Evolutionary conservation across 768 basidiomycete species (phyloP), one percentile per base, ranked within the genome.

Genomic region (Thelephora aurantiotincta): DNA sequence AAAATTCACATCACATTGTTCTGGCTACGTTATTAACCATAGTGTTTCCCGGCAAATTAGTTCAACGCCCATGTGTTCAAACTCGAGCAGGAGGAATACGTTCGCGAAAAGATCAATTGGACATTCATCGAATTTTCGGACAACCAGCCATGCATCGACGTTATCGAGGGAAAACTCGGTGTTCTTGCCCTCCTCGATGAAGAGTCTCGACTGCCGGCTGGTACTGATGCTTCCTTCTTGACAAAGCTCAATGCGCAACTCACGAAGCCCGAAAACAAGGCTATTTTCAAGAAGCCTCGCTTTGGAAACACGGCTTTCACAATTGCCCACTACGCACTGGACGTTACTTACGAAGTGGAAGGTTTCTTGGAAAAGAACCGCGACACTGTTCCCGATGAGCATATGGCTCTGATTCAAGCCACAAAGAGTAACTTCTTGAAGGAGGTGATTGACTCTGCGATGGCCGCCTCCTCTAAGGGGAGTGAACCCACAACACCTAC

Each of bases 51-150:
- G 46, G 12, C 9, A 11, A 1, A 9, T 5, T 54, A 96, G 88
- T 99, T 99, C 70, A 98, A 98, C 57, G 96, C 94, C 1, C 96
- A 99, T 60, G 96, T 99, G 44, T 92, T 91, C 77, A 93, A 98
- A 71, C 78, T 99, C 36, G 96, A 99, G 61, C 96, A 99, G 69
- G 96, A 98, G 62, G 96, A 99, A 66, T 99, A 99, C 59, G 80
- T 98, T 45, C 89, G 94, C 54, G 96, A 99, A 61, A 74, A 96
- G 64, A 99, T 99, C 61, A 91, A 96, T 62, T 99, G 96, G 96
- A 97, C 88, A 7, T 98, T 98, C 66, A 99, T 99, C 62, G 94
- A 98, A 58, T 99, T 96, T 64, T 89, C 89, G 9, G 96, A 99
- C 65, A 99, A 99, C 59, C 96, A 98, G 59, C 91, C 91, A 37